Evolutionary conservation across 1,284 basidiomycete species (phyloP).

Genomic region (Neotropicomus parvogracilis): DNA sequence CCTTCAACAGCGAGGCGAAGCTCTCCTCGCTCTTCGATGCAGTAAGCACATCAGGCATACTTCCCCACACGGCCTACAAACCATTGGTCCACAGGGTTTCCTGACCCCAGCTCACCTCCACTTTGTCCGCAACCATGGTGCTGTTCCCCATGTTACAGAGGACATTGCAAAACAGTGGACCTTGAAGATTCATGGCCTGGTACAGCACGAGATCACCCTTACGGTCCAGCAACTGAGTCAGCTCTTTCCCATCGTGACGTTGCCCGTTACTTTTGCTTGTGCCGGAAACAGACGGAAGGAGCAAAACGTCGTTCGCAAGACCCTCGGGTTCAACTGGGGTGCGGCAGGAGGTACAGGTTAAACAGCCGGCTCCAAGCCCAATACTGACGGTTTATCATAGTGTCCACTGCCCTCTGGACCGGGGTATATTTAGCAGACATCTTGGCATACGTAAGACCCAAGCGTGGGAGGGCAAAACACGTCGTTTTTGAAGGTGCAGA

Average conservation of each 20-base stretch:
- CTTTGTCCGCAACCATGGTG: constrained; percentile 67
- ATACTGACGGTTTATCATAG: constrained; percentile 12
- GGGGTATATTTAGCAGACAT: constrained; percentile 63
- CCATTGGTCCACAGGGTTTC: constrained; percentile 42
- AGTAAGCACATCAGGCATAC: constrained; percentile 5
- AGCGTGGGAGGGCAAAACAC: constrained; percentile 41
- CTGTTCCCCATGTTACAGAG: constrained; percentile 50
- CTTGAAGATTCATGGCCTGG: constrained; percentile 51
- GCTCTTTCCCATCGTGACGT: constrained; percentile 52
- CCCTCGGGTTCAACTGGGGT: constrained; percentile 62
- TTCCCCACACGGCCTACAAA: background rate
- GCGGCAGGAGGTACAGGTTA: constrained; percentile 37
- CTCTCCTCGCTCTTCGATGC: constrained; percentile 45
- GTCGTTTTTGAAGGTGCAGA: constrained; percentile 67
- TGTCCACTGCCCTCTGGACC: constrained; percentile 64
- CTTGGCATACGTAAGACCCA: constrained; percentile 48
- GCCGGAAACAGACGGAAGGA: constrained; percentile 70
- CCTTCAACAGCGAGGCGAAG: constrained; percentile 58
- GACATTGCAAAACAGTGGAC: constrained; percentile 45
- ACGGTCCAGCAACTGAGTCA: constrained; percentile 45
- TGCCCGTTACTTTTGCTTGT: constrained; percentile 66
- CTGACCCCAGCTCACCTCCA: constrained; percentile 62
- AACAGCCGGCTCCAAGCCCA: too few species aligned
- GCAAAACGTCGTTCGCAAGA: constrained; percentile 64
- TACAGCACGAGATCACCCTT: constrained; percentile 40